These are phyloP conservation scores for Raphanus hybrid DNA, from an alignment of 441 rosid species.

Conservation along the genomic window DNA sequence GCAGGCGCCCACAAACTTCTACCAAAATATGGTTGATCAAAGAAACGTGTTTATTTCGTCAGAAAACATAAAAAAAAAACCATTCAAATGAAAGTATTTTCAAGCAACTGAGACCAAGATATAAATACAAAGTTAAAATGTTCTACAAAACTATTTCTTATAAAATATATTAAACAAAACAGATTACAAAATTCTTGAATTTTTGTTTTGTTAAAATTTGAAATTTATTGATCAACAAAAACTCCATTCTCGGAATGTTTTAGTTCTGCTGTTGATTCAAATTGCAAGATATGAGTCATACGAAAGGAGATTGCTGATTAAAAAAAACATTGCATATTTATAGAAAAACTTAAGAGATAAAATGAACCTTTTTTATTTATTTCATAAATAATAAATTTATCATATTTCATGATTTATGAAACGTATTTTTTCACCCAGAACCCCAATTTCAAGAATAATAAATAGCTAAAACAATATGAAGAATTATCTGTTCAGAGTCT, in stretches of 20 bases:
- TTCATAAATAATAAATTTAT: background rate
- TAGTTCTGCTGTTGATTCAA: background rate
- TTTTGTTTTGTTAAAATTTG: background rate
- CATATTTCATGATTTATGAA: background rate
- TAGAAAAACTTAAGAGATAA: background rate
- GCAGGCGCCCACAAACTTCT: slow-evolving; percentile 11
- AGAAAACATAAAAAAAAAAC: background rate
- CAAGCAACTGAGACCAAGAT: too few species aligned
- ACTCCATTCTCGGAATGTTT: background rate
- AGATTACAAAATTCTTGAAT: background rate
- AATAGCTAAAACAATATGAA: background rate
- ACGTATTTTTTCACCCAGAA: background rate
- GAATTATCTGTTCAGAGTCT: background rate
- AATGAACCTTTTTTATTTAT: background rate
- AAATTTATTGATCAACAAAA: background rate
- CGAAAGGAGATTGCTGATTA: background rate
- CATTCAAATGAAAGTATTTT: background rate
- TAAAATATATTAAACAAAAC: background rate
- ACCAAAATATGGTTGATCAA: background rate
- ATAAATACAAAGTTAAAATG: too few species aligned
- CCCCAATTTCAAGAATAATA: background rate
- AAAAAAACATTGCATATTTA: background rate
- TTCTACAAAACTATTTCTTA: background rate
- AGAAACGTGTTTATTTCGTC: slow-evolving; percentile 17
- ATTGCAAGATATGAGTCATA: background rate